phyloP scores from a whole-genome alignment of 2,329 filamentous ascomycete genomes.

The Talaromyces sp. region DNA sequence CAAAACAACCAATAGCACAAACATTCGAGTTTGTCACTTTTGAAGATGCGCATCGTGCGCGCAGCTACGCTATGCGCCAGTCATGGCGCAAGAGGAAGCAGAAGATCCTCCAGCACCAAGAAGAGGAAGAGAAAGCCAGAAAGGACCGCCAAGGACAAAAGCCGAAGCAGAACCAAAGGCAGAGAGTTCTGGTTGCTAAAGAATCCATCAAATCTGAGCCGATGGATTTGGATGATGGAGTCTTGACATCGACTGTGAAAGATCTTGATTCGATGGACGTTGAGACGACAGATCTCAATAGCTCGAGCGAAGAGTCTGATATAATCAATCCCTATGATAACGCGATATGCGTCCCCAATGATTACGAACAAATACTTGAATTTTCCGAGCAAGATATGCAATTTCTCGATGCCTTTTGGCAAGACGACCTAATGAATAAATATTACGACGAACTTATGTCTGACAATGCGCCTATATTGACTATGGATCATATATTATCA shows the following conservation, averaged over 20 bases:
- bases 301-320: neutral
- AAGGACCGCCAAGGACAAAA: neutral
- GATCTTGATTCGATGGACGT: neutral
- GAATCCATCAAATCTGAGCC: neutral
- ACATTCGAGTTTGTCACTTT: conserved; percentile 16
- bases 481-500: conserved; percentile 3
- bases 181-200: neutral
- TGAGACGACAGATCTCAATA: neutral
- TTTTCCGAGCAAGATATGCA: neutral
- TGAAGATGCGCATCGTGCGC: conserved; percentile 17
- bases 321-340: no score
- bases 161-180: neutral
- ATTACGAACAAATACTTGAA: neutral
- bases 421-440: conserved; percentile 1
- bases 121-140: neutral
- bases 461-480: neutral
- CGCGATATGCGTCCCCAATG: neutral
- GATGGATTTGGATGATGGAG: neutral
- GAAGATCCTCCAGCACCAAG: conserved; percentile 9
- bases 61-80: conserved; percentile 20
- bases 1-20: neutral
- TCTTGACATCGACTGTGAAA: neutral
- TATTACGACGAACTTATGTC: neutral
- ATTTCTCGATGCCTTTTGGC: neutral
- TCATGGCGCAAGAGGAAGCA: conserved; percentile 19